These are phyloP conservation scores for Hypoxylon perforatum DNA, from an alignment of 495 filamentous ascomycete genomes.

Conservation along the genomic window DNA sequence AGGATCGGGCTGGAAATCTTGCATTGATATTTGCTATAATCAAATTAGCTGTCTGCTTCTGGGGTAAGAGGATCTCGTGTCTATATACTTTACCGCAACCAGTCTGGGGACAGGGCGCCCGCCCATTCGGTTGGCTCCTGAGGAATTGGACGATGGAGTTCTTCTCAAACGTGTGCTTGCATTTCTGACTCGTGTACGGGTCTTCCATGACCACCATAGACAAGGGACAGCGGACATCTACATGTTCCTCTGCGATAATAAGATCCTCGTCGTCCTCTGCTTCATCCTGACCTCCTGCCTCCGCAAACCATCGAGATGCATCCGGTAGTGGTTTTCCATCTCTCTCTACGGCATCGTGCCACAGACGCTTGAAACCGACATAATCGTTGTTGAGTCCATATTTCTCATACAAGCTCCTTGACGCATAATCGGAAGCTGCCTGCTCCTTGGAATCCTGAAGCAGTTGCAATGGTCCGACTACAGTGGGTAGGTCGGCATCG, in stretches of 20 bases:
- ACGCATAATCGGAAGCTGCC: slow-evolving; percentile 51
- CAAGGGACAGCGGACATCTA: slow-evolving; percentile 83
- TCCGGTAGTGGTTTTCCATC: slow-evolving; percentile 74
- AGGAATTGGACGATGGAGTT: slow-evolving; percentile 76
- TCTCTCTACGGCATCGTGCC: slow-evolving; percentile 77
- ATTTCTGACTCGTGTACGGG: slow-evolving; percentile 79
- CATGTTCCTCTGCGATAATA: slow-evolving; percentile 72
- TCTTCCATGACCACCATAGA: slow-evolving; percentile 78
- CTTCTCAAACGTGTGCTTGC: slow-evolving; percentile 86
- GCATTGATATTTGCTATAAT: slow-evolving; percentile 47
- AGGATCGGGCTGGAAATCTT: slow-evolving; percentile 55
- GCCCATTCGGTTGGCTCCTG: slow-evolving; percentile 41
- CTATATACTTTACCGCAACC: slow-evolving; percentile 56
- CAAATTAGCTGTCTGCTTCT: slow-evolving; percentile 10
- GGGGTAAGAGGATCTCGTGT: not conserved
- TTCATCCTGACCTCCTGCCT: slow-evolving; percentile 44
- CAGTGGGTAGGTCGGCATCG: slow-evolving; percentile 42
- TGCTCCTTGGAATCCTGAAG: slow-evolving; percentile 50
- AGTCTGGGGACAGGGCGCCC: slow-evolving; percentile 54
- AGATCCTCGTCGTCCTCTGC: slow-evolving; percentile 77
- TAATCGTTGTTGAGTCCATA: slow-evolving; percentile 86
- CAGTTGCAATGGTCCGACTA: slow-evolving; percentile 27
- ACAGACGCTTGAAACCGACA: slow-evolving; percentile 76
- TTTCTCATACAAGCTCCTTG: slow-evolving; percentile 54
- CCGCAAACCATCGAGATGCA: slow-evolving; percentile 77